Conservation (phyloP, 2,329 filamentous ascomycete species). For the Paradendryphiella salina region DNA sequence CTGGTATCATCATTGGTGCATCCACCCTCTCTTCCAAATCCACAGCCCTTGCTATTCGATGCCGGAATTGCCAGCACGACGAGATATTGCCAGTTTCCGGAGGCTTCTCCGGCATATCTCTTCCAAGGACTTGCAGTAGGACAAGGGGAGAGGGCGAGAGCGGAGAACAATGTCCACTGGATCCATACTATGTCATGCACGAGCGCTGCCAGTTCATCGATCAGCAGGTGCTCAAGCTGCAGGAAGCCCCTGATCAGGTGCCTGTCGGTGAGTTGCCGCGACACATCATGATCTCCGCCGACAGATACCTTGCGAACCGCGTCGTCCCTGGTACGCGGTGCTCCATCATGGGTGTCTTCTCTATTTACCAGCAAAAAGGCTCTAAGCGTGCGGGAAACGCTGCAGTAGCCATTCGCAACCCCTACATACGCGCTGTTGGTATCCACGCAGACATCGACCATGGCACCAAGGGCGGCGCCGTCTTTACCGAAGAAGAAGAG, state of each 20-base stretch:
- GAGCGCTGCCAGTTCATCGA: conserved; percentile 95
- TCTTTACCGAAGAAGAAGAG: conserved; percentile 93
- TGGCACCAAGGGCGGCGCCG: conserved; percentile 78
- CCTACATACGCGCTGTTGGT: conserved; percentile 89
- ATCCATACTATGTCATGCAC: conserved; percentile 94
- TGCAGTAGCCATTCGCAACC: conserved; percentile 92
- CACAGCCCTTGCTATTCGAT: conserved; percentile 82
- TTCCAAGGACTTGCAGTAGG: conserved; percentile 78
- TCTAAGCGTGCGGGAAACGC: conserved; percentile 74
- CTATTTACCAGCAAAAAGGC: conserved; percentile 93
- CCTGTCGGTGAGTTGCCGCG: conserved; percentile 93
- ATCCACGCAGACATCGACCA: conserved; percentile 90
- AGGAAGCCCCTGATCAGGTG: conserved; percentile 96
- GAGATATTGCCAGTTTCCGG: conserved; percentile 73
- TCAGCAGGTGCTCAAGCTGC: conserved; percentile 96
- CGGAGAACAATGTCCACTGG: conserved; percentile 78
- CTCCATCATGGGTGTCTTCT: conserved; percentile 95
- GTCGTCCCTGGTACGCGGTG: conserved; percentile 95
- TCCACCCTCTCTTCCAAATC: conserved; percentile 97
- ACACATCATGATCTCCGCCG: conserved; percentile 94
- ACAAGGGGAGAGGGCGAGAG: conserved; percentile 66
- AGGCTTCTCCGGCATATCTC: conserved; percentile 83
- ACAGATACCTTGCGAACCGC: conserved; percentile 90
- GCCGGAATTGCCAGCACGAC: conserved; percentile 78
- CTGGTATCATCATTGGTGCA: conserved; percentile 95